Percentiles rank a stretch among this genome's conserved stretches.
phyloP scores from a whole-genome alignment of 192 early-diverging fungal genomes.

The Rhizophagus clarus region DNA sequence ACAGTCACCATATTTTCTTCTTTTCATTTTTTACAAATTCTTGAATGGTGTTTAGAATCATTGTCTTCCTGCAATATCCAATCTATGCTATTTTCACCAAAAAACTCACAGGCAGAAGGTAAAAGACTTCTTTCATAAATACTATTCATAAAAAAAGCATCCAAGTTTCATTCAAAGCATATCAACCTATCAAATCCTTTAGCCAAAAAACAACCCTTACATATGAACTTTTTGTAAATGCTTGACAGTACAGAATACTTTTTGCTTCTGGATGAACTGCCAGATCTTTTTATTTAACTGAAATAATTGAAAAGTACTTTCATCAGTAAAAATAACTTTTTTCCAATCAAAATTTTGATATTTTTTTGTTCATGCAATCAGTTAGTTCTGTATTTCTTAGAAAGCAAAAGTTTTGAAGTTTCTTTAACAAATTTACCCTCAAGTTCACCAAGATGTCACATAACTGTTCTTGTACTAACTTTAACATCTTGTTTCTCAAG shows the following conservation, averaged over 20 bases:
- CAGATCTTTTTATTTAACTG: neutral
- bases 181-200: neutral
- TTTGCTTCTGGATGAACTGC: neutral
- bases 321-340: neutral
- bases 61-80: no score
- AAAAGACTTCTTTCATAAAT: no score
- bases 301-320: no score
- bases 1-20: neutral
- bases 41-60: neutral
- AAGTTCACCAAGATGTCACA: neutral
- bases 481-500: neutral
- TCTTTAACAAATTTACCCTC: no score
- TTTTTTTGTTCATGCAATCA: neutral
- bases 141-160: no score
- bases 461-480: neutral
- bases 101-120: no score
- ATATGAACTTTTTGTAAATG: conserved; percentile 10
- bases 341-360: neutral
- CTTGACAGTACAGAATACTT: neutral
- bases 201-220: neutral
- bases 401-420: conserved; percentile 2
- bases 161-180: neutral
- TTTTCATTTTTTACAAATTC: no score
- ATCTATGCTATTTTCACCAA: no score
- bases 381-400: neutral